Conservation (phyloP, 140 eudicot genomes). For the Ambrosia hybrid region DNA sequence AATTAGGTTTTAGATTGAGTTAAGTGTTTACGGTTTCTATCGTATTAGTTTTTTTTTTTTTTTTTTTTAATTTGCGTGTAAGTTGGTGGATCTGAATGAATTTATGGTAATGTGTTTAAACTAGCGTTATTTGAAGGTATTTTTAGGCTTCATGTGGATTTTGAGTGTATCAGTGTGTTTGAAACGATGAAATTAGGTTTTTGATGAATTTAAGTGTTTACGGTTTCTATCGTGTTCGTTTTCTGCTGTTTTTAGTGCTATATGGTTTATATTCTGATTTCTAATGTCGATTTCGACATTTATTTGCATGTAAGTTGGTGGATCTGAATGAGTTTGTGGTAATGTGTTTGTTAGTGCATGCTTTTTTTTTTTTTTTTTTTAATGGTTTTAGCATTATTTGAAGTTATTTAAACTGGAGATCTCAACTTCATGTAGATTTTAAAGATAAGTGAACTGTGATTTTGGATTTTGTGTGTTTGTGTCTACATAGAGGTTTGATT, state of each 20-base stretch:
- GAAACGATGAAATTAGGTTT: conserved; percentile 14
- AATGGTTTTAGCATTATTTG: conserved; percentile 14
- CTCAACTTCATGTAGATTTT: conserved; percentile 4
- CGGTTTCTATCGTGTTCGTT: not conserved
- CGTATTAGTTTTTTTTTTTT: not conserved
- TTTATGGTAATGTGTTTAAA: too few relatives aligned
- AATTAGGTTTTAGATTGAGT: too few relatives aligned
- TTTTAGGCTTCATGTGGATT: too few relatives aligned
- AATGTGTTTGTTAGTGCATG: conserved; percentile 6
- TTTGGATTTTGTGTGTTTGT: conserved; percentile 17
- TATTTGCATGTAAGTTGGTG: not conserved
- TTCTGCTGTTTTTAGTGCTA: not conserved
- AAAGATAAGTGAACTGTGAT: conserved; percentile 2
- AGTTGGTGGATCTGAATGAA: too few relatives aligned
- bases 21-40: not conserved
- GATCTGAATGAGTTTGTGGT: conserved; percentile 4
- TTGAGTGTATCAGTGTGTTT: not conserved
- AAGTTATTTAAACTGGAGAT: conserved; percentile 14
- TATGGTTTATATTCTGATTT: not conserved
- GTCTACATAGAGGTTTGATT: not conserved
- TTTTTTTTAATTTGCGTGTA: not conserved
- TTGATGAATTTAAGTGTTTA: not conserved
- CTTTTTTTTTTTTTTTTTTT: not conserved
- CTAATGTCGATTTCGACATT: not conserved
- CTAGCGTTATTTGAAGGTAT: too few relatives aligned